These are phyloP conservation scores for Caloboletus firmus DNA, from an alignment of 1,284 basidiomycete species.

Conservation along the genomic window DNA sequence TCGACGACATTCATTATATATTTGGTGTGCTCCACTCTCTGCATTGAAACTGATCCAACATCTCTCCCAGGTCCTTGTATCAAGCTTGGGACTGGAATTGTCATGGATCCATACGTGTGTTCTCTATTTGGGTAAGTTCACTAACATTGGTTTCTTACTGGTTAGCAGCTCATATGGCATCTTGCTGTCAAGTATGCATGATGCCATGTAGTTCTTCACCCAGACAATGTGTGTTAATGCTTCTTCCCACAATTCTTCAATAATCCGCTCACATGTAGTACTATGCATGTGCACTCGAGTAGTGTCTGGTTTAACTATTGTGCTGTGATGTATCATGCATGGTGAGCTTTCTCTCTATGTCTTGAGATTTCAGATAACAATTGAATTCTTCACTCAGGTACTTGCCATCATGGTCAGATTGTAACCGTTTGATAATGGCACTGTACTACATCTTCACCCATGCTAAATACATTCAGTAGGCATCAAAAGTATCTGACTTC, in stretches of 20 bases:
- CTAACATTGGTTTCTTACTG: neutral
- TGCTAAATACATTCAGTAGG: neutral
- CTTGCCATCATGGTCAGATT: neutral
- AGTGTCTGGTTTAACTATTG: neutral
- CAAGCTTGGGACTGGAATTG: neutral
- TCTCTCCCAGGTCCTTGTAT: neutral
- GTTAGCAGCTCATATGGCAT: neutral
- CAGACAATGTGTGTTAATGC: neutral
- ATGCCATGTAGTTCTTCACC: neutral
- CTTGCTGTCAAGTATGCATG: neutral
- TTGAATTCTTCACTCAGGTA: slow-evolving; percentile 1
- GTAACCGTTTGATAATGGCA: neutral
- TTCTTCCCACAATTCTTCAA: neutral
- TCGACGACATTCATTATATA: neutral
- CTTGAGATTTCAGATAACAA: neutral
- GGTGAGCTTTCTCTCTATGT: neutral
- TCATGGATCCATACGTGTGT: neutral
- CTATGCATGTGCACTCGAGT: no score
- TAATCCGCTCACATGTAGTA: neutral
- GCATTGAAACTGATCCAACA: neutral
- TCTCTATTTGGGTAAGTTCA: neutral
- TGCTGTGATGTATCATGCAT: neutral
- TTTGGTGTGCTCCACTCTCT: neutral
- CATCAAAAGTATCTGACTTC: neutral
- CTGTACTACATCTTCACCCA: neutral